These are phyloP conservation scores for Evernia prunastri DNA, from an alignment of 495 filamentous ascomycete genomes.

Conservation along the genomic window DNA sequence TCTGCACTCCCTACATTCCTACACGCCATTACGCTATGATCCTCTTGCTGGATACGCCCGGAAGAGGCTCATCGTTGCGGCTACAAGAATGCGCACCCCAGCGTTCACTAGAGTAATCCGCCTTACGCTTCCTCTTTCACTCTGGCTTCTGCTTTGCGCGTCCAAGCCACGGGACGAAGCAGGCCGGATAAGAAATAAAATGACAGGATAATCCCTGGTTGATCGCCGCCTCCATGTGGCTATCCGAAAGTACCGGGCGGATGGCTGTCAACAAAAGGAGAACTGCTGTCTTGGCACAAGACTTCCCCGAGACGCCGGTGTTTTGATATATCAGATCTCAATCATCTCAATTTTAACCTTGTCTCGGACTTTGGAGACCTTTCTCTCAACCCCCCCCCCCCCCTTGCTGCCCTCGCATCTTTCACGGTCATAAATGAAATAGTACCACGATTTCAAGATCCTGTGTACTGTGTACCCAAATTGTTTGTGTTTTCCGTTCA, in stretches of 20 bases:
- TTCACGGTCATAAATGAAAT: background rate
- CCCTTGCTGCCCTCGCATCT: background rate
- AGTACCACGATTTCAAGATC: background rate
- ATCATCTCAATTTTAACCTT: background rate
- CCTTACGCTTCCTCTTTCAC: slow-evolving; percentile 2
- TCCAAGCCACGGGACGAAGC: slow-evolving; percentile 7
- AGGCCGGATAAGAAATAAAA: slow-evolving; percentile 4
- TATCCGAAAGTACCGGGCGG: slow-evolving; percentile 14
- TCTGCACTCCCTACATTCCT: background rate
- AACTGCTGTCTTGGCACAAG: slow-evolving; percentile 15
- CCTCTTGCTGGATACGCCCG: background rate
- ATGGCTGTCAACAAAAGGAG: background rate
- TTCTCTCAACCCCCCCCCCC: too few relatives aligned
- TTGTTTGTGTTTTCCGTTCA: slow-evolving; percentile 1
- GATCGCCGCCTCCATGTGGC: slow-evolving; percentile 17
- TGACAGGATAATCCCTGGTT: slow-evolving; percentile 15
- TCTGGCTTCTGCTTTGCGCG: slow-evolving; percentile 6
- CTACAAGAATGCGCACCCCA: slow-evolving; percentile 9
- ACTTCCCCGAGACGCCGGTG: slow-evolving; percentile 1
- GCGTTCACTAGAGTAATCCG: slow-evolving; percentile 4
- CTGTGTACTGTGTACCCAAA: background rate
- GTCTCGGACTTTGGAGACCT: background rate
- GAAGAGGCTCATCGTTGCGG: slow-evolving; percentile 15
- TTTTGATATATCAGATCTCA: slow-evolving; percentile 1
- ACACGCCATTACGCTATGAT: slow-evolving; percentile 3